These are phyloP conservation scores for Solanum gandarillasii DNA, from an alignment of 257 asterid species.

Conservation along the genomic window DNA sequence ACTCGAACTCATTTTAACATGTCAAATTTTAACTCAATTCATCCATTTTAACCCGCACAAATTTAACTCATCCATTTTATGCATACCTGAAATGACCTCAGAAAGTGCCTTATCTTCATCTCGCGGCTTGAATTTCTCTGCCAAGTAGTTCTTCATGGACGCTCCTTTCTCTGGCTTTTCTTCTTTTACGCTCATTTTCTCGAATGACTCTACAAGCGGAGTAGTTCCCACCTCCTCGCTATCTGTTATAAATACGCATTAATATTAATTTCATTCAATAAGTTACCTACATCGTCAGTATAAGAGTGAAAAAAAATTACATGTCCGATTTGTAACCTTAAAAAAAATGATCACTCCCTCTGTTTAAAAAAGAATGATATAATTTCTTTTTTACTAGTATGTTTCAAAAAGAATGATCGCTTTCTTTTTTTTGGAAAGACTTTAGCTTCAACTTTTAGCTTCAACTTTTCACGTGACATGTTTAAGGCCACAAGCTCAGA, in stretches of 20 bases:
- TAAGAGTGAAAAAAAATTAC: too few relatives aligned
- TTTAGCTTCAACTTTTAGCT: too few relatives aligned
- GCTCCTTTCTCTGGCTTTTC: constrained; percentile 17
- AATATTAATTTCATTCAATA: background rate
- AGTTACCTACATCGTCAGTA: background rate
- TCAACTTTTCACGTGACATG: too few relatives aligned
- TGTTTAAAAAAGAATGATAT: too few relatives aligned
- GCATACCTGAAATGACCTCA: constrained; percentile 16
- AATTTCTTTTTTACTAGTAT: too few relatives aligned
- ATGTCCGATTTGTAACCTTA: background rate
- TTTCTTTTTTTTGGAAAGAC: too few relatives aligned
- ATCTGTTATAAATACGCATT: constrained; percentile 10
- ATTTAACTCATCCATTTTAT: background rate
- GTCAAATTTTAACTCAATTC: background rate
- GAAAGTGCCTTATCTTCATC: constrained; percentile 81
- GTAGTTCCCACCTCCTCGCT: constrained; percentile 29
- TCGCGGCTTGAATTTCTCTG: constrained; percentile 44
- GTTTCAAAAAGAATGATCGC: too few relatives aligned
- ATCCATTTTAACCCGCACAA: background rate
- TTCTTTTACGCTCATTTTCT: constrained; percentile 17
- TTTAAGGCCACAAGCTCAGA: too few relatives aligned
- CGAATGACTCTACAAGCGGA: constrained; percentile 32
- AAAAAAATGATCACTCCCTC: background rate
- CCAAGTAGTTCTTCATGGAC: constrained; percentile 41
- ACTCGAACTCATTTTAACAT: background rate